These are phyloP conservation scores for Licmophora abbreviata DNA, from an alignment of 108 stramenopile species.

Conservation along the genomic window DNA sequence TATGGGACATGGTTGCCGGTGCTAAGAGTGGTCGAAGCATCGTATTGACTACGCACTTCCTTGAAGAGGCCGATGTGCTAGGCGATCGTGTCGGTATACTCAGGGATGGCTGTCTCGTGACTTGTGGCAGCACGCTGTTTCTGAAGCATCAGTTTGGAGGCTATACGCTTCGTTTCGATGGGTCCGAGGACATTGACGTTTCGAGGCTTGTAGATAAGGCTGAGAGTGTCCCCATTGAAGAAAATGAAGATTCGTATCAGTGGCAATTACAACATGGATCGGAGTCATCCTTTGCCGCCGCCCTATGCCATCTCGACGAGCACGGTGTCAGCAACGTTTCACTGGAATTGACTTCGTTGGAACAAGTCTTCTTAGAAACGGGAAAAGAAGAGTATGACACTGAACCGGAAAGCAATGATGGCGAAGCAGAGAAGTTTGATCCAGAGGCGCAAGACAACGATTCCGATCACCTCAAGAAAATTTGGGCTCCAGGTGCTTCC, in stretches of 20 bases:
- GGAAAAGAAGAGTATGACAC: conserved; percentile 23
- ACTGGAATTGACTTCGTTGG: conserved; percentile 29
- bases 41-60: too few species aligned
- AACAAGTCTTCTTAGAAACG: conserved; percentile 32
- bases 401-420: conserved; percentile 3
- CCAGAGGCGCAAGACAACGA: not conserved
- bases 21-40: too few species aligned
- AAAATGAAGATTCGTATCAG: conserved; percentile 6
- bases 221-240: not conserved
- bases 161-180: conserved; percentile 31
- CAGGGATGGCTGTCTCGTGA: conserved; percentile 57
- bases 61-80: too few species aligned
- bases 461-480: conserved; percentile 3
- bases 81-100: conserved; percentile 88
- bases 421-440: conserved; percentile 8
- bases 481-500: conserved; percentile 15
- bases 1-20: too few species aligned
- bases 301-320: conserved; percentile 7
- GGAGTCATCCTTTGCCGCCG: conserved; percentile 9
- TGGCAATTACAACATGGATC: conserved; percentile 17
- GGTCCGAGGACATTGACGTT: conserved; percentile 1
- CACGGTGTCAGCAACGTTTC: conserved; percentile 12
- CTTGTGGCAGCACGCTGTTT: conserved; percentile 65
- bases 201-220: conserved; percentile 9
- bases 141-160: conserved; percentile 72